phyloP scores from a whole-genome alignment of 148 eudicot species.

The Rhododendron mucronatum region DNA sequence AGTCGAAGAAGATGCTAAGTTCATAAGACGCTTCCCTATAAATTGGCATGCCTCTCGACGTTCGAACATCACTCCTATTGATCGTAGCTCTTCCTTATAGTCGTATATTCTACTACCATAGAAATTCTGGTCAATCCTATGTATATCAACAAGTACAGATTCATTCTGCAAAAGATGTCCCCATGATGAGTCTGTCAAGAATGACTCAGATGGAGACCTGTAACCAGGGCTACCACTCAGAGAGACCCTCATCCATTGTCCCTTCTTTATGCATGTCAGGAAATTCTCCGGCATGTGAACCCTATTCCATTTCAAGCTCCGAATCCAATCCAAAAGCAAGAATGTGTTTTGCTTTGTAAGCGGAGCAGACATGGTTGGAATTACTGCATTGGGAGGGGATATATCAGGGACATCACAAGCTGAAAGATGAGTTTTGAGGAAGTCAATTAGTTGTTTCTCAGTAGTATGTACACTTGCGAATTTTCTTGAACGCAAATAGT shows the following conservation, averaged over 20 bases:
- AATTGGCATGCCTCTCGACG: slow-evolving; percentile 40
- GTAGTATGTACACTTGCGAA: slow-evolving; percentile 30
- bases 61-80: slow-evolving; percentile 53
- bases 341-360: slow-evolving; percentile 41
- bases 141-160: slow-evolving; percentile 50
- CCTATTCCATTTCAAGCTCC: slow-evolving; percentile 19
- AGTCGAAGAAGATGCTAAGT: slow-evolving; percentile 26
- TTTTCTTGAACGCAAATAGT: slow-evolving; percentile 31
- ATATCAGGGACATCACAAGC: slow-evolving; percentile 59
- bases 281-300: slow-evolving; percentile 29
- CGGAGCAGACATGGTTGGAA: slow-evolving; percentile 39
- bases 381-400: slow-evolving; percentile 45
- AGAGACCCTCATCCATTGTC: slow-evolving; percentile 51
- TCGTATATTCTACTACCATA: slow-evolving; percentile 43
- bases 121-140: slow-evolving; percentile 39
- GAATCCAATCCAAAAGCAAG: slow-evolving; percentile 59
- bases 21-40: slow-evolving; percentile 50
- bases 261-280: slow-evolving; percentile 35
- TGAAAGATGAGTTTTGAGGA: slow-evolving; percentile 25
- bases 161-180: slow-evolving; percentile 40
- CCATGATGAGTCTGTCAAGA: slow-evolving; percentile 37
- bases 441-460: slow-evolving; percentile 23
- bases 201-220: slow-evolving; percentile 53
- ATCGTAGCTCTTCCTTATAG: slow-evolving; percentile 45
- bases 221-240: slow-evolving; percentile 34